Base-by-base conservation (phyloP, 2,329 filamentous ascomycete genomes). In the Tolypocladium guangdongense region DNA sequence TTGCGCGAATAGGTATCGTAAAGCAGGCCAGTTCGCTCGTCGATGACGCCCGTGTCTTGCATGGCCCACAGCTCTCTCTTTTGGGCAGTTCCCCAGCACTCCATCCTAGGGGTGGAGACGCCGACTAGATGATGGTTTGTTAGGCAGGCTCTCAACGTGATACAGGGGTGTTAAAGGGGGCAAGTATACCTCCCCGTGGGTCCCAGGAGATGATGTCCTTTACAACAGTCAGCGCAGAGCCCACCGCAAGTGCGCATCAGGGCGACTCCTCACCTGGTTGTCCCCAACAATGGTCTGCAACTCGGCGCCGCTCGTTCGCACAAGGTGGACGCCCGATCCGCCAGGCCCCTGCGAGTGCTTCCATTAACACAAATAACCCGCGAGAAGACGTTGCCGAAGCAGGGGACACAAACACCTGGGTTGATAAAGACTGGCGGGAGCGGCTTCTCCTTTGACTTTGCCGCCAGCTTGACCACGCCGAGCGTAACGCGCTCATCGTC, bases 181-280 rank as follows among this genome's bases (percentile, higher is more conserved):
- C 2, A 27, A n/a, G 59, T 65, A 58, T 54, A 67, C 71, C 64
- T 22, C 77, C 77, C 24, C 77, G 69, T 1, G 76, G 76, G 50
- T 80, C 76, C 51, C 76, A 79, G 43, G 72, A 71, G 53, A 80
- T 70, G 2, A 80, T 67, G 49, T 80, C 76, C 65, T 72, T 37
- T 7, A 4, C 14, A 11, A 1, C 20, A 22, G 24, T 50, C 48
- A 39, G 48, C 27, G 14, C 16, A 1, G 7, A 22, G 3, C 6
- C n/a, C 12, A 1, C n/a, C 16, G n/a, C 4, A 22, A 8, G 7
- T 45, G 22, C 45, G 20, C 2, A 3, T 16, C 22, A 4, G 22
- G 7, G 18, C 6, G 22, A 16, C 22, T 62, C 51, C 41, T 62
- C 51, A 73, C 73, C 61, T 76, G 68, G 55, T 77, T 75, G 10